These are phyloP conservation scores for Aureobasidium sp. DNA, from an alignment of 2,329 filamentous ascomycete species.

Conservation along the genomic window DNA sequence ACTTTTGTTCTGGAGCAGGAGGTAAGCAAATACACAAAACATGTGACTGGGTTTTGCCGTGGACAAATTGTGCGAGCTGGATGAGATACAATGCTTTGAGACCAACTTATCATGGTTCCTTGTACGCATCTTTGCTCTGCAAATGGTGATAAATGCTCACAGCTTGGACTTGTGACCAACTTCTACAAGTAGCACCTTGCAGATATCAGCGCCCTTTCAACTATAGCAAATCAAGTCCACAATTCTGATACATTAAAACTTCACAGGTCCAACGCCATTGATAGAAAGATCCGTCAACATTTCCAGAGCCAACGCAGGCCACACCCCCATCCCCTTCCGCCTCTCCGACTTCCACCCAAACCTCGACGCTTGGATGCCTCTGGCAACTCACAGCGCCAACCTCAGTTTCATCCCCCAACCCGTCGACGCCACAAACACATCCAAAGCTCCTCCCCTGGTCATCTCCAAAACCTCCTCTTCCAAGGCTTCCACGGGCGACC, in stretches of 20 bases:
- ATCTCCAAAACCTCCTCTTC: slow-evolving; percentile 20
- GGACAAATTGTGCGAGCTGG: neutral
- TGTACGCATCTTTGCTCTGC: neutral
- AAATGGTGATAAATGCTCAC: neutral
- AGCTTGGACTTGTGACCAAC: neutral
- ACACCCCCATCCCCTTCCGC: slow-evolving; percentile 30
- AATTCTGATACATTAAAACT: neutral
- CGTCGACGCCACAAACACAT: slow-evolving; percentile 56
- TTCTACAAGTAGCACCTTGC: neutral
- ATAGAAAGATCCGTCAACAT: slow-evolving; percentile 31
- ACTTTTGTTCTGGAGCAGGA: slow-evolving; percentile 70
- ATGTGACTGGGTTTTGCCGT: neutral
- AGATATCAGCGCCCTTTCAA: neutral
- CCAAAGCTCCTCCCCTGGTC: slow-evolving; percentile 37
- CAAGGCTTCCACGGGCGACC: neutral
- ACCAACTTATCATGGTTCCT: neutral
- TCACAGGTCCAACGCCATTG: slow-evolving; percentile 26
- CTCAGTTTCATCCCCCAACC: slow-evolving; percentile 53
- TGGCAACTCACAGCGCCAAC: slow-evolving; percentile 33
- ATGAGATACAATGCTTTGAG: too few relatives aligned
- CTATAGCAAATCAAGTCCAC: neutral
- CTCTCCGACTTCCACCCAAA: slow-evolving; percentile 37
- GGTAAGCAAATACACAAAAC: slow-evolving; percentile 33
- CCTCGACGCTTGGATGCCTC: slow-evolving; percentile 30
- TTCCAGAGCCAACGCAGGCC: slow-evolving; percentile 18